Conservation (phyloP, 192 early-diverging fungal species). For the Backusella westeae region DNA sequence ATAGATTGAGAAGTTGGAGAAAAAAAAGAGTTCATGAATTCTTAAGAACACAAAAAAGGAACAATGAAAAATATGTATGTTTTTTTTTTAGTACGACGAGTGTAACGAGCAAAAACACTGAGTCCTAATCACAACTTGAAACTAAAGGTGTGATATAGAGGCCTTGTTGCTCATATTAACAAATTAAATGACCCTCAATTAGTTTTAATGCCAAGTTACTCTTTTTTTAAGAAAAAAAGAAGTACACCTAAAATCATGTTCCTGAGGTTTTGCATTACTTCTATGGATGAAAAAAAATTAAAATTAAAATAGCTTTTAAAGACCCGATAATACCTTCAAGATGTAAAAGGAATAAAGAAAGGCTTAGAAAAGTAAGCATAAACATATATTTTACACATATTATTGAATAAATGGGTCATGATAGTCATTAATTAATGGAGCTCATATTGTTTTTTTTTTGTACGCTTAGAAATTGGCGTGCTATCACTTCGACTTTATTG, state of each 20-base stretch:
- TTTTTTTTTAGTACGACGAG: too few relatives aligned
- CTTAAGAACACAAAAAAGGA: too few relatives aligned
- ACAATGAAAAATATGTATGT: too few relatives aligned
- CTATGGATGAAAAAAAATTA: neutral
- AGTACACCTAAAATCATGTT: neutral
- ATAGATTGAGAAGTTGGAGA: neutral
- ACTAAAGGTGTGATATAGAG: too few relatives aligned
- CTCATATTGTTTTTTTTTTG: neutral
- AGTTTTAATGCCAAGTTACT: too few relatives aligned
- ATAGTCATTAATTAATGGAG: neutral
- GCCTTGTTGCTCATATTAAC: too few relatives aligned
- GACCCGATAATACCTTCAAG: neutral
- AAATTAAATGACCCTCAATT: too few relatives aligned
- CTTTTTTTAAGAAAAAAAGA: neutral
- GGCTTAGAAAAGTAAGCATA: neutral
- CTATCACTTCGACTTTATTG: neutral
- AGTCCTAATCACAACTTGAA: too few relatives aligned
- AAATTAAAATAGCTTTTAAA: neutral
- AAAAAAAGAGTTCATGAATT: neutral
- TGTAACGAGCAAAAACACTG: too few relatives aligned
- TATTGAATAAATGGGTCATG: neutral
- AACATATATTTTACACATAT: neutral
- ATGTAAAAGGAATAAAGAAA: neutral
- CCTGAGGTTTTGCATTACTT: conserved; percentile 1
- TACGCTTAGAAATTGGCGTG: neutral